These are phyloP conservation scores for Selaginella moellendorffii DNA, from an alignment of 75 land plant species.

Conservation along the genomic window DNA sequence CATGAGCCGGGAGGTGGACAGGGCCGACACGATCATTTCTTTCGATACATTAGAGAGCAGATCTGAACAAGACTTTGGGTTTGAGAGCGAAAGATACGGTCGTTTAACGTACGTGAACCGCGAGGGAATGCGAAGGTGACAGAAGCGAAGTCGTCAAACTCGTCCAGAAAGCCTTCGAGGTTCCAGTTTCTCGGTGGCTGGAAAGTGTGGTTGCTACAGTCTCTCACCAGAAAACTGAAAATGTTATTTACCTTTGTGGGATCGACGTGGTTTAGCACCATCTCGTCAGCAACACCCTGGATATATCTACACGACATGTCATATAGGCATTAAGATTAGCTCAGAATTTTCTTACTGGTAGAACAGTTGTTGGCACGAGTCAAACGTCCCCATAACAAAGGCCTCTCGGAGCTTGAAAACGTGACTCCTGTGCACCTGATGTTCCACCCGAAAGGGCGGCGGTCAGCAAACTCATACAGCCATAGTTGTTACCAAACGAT, in stretches of 20 bases:
- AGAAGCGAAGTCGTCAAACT: slow-evolving; percentile 36
- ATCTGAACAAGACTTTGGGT: slow-evolving; percentile 22
- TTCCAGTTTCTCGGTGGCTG: slow-evolving; percentile 75
- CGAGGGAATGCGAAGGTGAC: slow-evolving; percentile 26
- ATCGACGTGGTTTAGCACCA: slow-evolving; percentile 47
- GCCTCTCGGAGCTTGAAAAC: slow-evolving; percentile 73
- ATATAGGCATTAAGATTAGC: background rate
- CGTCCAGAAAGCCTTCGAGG: slow-evolving; percentile 45
- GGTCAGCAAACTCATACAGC: background rate
- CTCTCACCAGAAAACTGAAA: background rate
- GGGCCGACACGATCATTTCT: slow-evolving; percentile 39
- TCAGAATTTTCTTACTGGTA: slow-evolving; percentile 40
- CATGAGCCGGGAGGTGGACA: slow-evolving; percentile 21
- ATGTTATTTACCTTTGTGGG: slow-evolving; percentile 45
- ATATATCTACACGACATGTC: slow-evolving; percentile 41
- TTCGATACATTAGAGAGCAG: slow-evolving; percentile 39
- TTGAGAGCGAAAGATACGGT: background rate
- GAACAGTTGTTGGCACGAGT: slow-evolving; percentile 52
- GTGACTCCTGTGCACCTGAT: slow-evolving; percentile 90
- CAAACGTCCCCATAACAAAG: slow-evolving; percentile 53
- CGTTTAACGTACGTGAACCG: background rate
- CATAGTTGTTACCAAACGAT: background rate
- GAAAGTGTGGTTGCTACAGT: background rate
- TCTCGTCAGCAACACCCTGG: slow-evolving; percentile 96
- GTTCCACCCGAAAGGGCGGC: background rate